Evolutionary conservation across 768 basidiomycete genomes (phyloP), one percentile per base, ranked within the genome.

Genomic region (Rossbeevera mucosa): DNA sequence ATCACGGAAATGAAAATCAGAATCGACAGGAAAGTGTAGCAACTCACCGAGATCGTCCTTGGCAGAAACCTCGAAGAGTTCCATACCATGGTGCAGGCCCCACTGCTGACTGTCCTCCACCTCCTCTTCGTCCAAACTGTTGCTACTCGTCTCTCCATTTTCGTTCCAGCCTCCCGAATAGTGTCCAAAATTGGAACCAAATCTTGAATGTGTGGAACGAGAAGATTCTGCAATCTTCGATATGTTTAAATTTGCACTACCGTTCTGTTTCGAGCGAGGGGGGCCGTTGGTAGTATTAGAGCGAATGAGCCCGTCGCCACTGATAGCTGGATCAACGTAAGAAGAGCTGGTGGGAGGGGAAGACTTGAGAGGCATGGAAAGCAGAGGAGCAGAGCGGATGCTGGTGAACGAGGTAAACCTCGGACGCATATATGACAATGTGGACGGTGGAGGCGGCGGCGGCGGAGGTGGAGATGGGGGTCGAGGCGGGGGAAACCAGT

Each of bases 41-140:
- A 47, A 18, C 61, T 57, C 55, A 93, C 92, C 93, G 28, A 72
- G 63, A 63, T 90, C 87, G 61, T 94, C 91, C 70, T 94, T 94
- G 48, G 94, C 88, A 41, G 91, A 94, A 18, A 95, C 91, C 65
- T 95, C 91, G 58, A 89, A 91, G 16, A 94, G 77, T 63, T 88
- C 87, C 83, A 94, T 91, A 55, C 83, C 87, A 64, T 86, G 87
- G 64, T 78, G 82, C 33, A 88, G 75, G 5, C 88, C 87, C 86
- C 88, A 90, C 64, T 87, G 86, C 36, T 73, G 72, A 3, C 72
- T 72, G 18, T 79, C 79, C 5, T 74, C 69, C 4, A 68, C 75
- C 18, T 88, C 84, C 40, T 81, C 81, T 66, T 83, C 86, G 43
- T 80, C 77, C 48, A 82, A 72, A 65, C 85, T 86, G 54, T 82